A percentile compares a stretch with the other conserved stretches of the same genome.
Conservation (phyloP, 345 rosid species). For the Bruguiera parviflora region DNA sequence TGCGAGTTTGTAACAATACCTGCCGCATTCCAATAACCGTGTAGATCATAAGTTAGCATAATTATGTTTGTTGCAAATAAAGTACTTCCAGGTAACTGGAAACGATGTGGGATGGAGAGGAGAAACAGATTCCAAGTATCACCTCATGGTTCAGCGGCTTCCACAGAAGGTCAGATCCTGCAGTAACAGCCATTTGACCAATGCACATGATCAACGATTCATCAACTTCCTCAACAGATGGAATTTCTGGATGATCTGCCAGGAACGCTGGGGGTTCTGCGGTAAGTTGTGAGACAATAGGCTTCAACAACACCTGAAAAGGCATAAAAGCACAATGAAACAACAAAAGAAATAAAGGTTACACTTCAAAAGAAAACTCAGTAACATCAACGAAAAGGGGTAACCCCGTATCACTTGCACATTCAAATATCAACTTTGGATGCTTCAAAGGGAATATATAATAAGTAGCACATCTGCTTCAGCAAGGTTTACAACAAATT, state of each 20-base stretch:
- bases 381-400: background rate
- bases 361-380: background rate
- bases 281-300: conserved; percentile 69
- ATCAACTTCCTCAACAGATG: conserved; percentile 69
- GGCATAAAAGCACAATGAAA: conserved; percentile 3
- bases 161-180: conserved; percentile 90
- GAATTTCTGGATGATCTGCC: conserved; percentile 53
- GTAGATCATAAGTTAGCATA: background rate
- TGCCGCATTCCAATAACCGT: conserved; percentile 17
- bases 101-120: background rate
- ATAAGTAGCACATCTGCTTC: background rate
- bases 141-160: conserved; percentile 95
- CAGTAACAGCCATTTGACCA: conserved; percentile 93
- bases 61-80: background rate
- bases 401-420: background rate
- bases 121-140: conserved; percentile 6
- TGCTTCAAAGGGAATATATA: background rate
- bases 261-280: conserved; percentile 57
- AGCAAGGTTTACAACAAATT: background rate
- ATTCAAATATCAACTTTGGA: background rate
- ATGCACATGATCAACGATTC: conserved; percentile 64
- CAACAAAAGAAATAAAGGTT: background rate
- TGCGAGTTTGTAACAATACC: conserved; percentile 93
- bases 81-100: background rate
- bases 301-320: conserved; percentile 76